Evolutionary conservation across 371 early-diverging fungal species (phyloP).

Genomic region (Syncephalis fuscata): DNA sequence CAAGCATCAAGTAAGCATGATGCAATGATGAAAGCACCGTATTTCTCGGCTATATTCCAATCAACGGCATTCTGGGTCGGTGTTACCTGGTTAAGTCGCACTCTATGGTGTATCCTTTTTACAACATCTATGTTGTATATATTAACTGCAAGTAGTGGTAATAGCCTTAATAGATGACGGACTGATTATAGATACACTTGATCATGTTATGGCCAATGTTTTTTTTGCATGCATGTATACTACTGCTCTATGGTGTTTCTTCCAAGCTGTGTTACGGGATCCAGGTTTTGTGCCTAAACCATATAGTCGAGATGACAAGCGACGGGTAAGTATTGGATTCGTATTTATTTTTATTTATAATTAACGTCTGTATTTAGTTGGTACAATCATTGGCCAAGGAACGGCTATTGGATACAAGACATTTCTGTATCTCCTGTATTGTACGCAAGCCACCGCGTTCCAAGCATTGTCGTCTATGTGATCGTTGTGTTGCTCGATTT

Average conservation of each 20-base stretch:
- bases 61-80: conserved; percentile 53
- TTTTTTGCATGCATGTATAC: conserved; percentile 34
- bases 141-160: no score
- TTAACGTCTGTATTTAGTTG: conserved; percentile 3
- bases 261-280: conserved; percentile 47
- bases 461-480: conserved; percentile 95
- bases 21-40: conserved; percentile 58
- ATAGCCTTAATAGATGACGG: no score
- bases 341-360: not conserved
- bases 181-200: conserved; percentile 54
- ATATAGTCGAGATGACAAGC: conserved; percentile 20
- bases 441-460: conserved; percentile 80
- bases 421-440: conserved; percentile 72
- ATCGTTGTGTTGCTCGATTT: conserved; percentile 94
- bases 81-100: conserved; percentile 31
- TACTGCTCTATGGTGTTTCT: conserved; percentile 48
- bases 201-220: conserved; percentile 35
- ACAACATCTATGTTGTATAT: not conserved
- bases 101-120: conserved; percentile 10
- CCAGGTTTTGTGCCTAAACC: conserved; percentile 65
- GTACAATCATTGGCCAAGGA: conserved; percentile 50
- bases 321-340: conserved; percentile 8
- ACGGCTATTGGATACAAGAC: conserved; percentile 47
- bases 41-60: conserved; percentile 71
- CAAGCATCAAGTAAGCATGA: conserved; percentile 18